Base-by-base conservation (phyloP, 2,329 filamentous ascomycete genomes). In the Bipolaris victoriae region DNA sequence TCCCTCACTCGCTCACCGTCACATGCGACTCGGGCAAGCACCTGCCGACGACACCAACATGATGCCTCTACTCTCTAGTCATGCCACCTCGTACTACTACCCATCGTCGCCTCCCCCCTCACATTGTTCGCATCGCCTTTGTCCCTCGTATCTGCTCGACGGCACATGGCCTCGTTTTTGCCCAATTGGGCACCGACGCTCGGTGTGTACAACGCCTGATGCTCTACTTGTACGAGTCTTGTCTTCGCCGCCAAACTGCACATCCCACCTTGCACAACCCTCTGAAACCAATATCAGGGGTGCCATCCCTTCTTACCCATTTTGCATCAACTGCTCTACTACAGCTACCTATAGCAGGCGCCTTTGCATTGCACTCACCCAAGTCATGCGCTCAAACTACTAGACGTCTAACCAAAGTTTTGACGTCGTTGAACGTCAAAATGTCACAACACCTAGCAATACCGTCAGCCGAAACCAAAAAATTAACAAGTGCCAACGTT, bases 181-280 rank as follows among this genome's bases (percentile, higher is more conserved):
- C 51, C 57, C 58, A 61, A 64, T 67, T 62, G 64, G 63, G 61
- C 60, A 58, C 37, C 57, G 55, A 51, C 43, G 29, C 51, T 55
- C 41, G 55, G 56, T 64, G 58, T 60, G 63, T 66, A 60, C 57
- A 55, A 64, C 64, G 22, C 22, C 46, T 49, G 22, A 60, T 57
- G 55, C 49, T 61, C 57, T 54, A 57, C 54, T 52, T 50, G 57
- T 53, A 55, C 55, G 49, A 58, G 43, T 57, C 61, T 39, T 50
- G 58, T 52, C 46, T 44, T 53, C 43, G 53, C 41, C 35, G 40
- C 31, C 6, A 26, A 22, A 29, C 53, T 47, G 52, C 37, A 55
- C 45, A 51, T 62, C 47, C 40, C 49, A 41, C 41, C 44, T 52
- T 61, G 60, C 56, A 59, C 59, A 46, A 62, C 64, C 43, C 45